Evolutionary conservation across 2,329 filamentous ascomycete species (phyloP), one percentile per base, ranked within the genome.

Genomic region (Acrodontium crateriforme): DNA sequence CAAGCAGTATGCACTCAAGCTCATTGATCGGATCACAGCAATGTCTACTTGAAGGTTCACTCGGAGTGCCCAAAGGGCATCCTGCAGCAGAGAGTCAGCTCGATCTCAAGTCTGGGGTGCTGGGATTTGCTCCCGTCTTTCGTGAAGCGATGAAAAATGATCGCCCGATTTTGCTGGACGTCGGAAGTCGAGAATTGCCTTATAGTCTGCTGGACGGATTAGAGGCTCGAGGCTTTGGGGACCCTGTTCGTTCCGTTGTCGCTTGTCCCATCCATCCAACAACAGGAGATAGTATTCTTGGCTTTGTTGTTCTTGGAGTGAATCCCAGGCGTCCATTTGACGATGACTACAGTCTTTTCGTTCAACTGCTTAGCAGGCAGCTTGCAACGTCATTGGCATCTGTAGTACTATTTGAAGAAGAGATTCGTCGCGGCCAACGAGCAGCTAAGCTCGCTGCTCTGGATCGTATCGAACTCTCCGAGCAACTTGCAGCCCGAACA

Each of bases 281-380:
- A 0, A 79, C 73, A 2, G 74, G 73, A 3, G 78, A 84, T 30
- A 68, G 67, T 2, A 74, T 79, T 1, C 67, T 84, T 1, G 82
- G 81, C 1, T 89, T 89, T 45, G 63, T 89, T 6, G 68, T 89
- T 3, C 63, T 89, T 49, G 82, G 80, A 3, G 62, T 80, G 7
- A 91, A 91, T 46, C 79, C 82, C 2, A 63, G 79, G 22, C 65
- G 80, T 27, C 80, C 78, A 0, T 89, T 80, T 42, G 78, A 89
- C 41, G 74, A 78, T 19, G 81, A 87, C 39, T 89, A 87, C 45
- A 70, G 71, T 36, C 60, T 87, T 1, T 89, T 87, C 42, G 64
- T 87, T 19, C 74, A 79, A 41, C 62, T 87, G 1, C 56, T 87
- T 4, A 76, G 74, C 25, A 68, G 79, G 13, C 81, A 87, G 47